These are phyloP conservation scores for Sherardia arvensis DNA, from an alignment of 257 asterid genomes.

Conservation along the genomic window DNA sequence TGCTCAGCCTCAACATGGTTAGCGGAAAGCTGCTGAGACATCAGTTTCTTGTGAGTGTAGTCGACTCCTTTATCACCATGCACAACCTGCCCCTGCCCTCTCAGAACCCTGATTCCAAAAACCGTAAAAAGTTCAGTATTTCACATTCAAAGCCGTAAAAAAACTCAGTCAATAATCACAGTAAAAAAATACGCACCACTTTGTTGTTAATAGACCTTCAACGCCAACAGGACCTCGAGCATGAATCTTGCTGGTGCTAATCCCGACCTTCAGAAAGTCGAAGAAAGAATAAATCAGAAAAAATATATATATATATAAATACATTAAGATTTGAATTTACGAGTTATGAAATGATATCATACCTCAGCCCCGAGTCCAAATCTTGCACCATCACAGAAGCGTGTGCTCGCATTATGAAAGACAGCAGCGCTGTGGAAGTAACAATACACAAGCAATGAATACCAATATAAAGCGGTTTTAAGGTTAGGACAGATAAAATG, in stretches of 20 bases:
- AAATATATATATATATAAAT: not conserved
- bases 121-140: not conserved
- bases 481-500: not conserved
- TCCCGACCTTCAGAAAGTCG: slow-evolving; percentile 37
- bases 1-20: not conserved
- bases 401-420: slow-evolving; percentile 62
- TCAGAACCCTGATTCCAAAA: slow-evolving; percentile 36
- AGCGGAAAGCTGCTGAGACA: not conserved
- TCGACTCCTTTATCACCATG: slow-evolving; percentile 46
- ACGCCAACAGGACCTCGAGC: slow-evolving; percentile 78
- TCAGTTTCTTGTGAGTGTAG: slow-evolving; percentile 55
- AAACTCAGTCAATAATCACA: too few relatives aligned
- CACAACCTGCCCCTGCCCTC: slow-evolving; percentile 64
- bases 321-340: not conserved
- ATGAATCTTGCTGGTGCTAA: slow-evolving; percentile 63
- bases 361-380: slow-evolving; percentile 82
- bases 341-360: not conserved
- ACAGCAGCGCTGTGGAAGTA: slow-evolving; percentile 51
- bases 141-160: not conserved
- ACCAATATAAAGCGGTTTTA: not conserved
- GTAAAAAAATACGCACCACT: slow-evolving; percentile 32
- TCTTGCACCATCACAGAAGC: slow-evolving; percentile 68
- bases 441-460: not conserved
- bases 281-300: not conserved
- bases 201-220: slow-evolving; percentile 56